Percentiles rank a stretch among this genome's conserved stretches.
Evolutionary conservation across 2,329 filamentous ascomycete species (phyloP).

Genomic region (Arthrobotrys iridis): DNA sequence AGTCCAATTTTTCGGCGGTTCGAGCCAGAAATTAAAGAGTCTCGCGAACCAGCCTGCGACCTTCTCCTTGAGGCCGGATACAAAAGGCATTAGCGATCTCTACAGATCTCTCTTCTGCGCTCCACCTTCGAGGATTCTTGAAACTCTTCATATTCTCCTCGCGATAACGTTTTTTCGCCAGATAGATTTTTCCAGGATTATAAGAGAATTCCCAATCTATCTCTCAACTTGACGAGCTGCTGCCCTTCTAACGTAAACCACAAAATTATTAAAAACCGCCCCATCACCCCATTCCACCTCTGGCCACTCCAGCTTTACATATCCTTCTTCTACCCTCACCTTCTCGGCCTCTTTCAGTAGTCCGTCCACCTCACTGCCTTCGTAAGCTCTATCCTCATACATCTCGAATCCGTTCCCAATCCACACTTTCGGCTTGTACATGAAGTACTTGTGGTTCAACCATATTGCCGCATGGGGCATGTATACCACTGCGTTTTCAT

Average conservation of each 20-base stretch:
- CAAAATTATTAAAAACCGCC: slow-evolving; percentile 45
- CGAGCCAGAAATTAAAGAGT: too few species aligned
- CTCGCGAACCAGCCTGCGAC: too few species aligned
- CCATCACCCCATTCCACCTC: slow-evolving; percentile 45
- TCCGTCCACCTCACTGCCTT: background rate
- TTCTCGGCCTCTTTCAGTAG: slow-evolving; percentile 18
- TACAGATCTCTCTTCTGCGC: too few species aligned
- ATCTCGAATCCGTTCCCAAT: slow-evolving; percentile 42
- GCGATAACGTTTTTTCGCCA: too few species aligned
- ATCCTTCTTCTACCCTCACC: slow-evolving; percentile 16
- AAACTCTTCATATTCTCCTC: too few species aligned
- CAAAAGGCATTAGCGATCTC: too few species aligned
- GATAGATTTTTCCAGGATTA: too few species aligned
- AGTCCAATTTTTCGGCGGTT: too few species aligned
- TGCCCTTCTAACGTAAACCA: slow-evolving; percentile 31
- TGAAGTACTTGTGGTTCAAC: slow-evolving; percentile 47
- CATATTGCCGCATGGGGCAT: slow-evolving; percentile 52
- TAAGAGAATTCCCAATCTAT: background rate
- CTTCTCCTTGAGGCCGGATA: too few species aligned
- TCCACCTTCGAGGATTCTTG: too few species aligned
- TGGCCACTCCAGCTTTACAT: slow-evolving; percentile 36
- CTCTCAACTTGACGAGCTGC: background rate
- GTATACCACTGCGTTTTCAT: slow-evolving; percentile 30
- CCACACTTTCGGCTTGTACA: slow-evolving; percentile 33
- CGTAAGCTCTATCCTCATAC: slow-evolving; percentile 16